Conservation (phyloP, 2,329 filamentous ascomycete genomes). For the Aphanoascus verrucosus region DNA sequence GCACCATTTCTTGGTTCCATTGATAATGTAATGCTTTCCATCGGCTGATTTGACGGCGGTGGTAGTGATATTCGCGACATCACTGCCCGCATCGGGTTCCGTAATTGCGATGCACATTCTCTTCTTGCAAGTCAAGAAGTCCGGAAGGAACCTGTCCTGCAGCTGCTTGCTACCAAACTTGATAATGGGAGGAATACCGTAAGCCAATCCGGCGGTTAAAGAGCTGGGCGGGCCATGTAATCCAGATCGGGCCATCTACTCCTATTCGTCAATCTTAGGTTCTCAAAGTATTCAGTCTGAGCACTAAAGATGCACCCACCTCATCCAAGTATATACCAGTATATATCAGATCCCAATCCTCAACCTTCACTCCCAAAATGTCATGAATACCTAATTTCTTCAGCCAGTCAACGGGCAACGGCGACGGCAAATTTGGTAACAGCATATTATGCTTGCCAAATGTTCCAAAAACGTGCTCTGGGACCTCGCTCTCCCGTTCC, state of each 20-base stretch:
- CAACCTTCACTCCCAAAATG: conserved; percentile 56
- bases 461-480: conserved; percentile 51
- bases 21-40: conserved; percentile 59
- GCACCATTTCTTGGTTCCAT: conserved; percentile 66
- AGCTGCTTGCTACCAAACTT: conserved; percentile 55
- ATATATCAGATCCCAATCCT: conserved; percentile 65
- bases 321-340: conserved; percentile 61
- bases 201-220: conserved; percentile 62
- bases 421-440: conserved; percentile 57
- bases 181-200: conserved; percentile 59
- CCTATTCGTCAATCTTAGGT: not conserved
- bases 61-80: conserved; percentile 62
- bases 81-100: conserved; percentile 61
- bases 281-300: not conserved
- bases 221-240: conserved; percentile 52
- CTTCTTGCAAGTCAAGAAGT: conserved; percentile 55
- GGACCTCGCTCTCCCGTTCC: conserved; percentile 55
- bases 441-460: conserved; percentile 60
- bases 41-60: conserved; percentile 52
- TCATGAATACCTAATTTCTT: conserved; percentile 55
- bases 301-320: conserved; percentile 24
- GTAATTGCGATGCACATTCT: conserved; percentile 68
- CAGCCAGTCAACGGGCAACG: conserved; percentile 57
- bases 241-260: conserved; percentile 53
- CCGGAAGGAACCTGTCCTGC: conserved; percentile 57